Evolutionary conservation across 345 rosid species (phyloP).

Genomic region (Nephelium lappaceum): DNA sequence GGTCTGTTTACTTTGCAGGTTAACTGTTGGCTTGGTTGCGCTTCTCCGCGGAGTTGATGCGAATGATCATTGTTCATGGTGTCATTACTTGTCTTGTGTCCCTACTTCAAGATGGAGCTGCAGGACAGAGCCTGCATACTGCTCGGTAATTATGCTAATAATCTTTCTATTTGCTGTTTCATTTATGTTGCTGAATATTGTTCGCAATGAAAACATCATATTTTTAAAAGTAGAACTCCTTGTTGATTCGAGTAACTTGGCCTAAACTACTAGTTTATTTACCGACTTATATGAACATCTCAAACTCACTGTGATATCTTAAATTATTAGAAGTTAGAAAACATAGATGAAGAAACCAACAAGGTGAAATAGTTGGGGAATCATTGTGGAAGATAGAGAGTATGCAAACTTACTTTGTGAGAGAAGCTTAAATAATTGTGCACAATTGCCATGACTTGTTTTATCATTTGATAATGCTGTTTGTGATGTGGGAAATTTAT

Average conservation of each 20-base stretch:
- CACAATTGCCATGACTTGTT: not conserved
- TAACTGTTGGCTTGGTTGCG: conserved; percentile 54
- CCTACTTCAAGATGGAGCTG: conserved; percentile 94
- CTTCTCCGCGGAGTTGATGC: conserved; percentile 86
- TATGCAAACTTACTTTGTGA: not conserved
- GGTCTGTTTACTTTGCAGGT: conserved; percentile 40
- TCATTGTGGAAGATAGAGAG: too few relatives aligned
- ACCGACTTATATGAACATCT: not conserved
- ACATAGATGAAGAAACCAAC: not conserved
- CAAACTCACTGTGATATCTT: not conserved
- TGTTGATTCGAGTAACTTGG: not conserved
- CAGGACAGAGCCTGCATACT: conserved; percentile 58
- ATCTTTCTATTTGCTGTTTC: not conserved
- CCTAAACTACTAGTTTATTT: not conserved
- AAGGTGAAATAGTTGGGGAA: too few relatives aligned
- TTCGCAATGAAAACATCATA: not conserved
- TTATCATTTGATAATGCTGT: not conserved
- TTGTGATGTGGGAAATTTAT: not conserved
- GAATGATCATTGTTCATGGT: conserved; percentile 94
- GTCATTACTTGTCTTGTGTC: conserved; percentile 89
- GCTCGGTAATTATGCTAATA: conserved; percentile 54
- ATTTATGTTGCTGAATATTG: not conserved
- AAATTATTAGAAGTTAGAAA: not conserved
- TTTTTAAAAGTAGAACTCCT: not conserved
- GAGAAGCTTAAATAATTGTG: not conserved